phyloP scores from a whole-genome alignment of 208 protist genomes.

The Leishmania gerbilli region DNA sequence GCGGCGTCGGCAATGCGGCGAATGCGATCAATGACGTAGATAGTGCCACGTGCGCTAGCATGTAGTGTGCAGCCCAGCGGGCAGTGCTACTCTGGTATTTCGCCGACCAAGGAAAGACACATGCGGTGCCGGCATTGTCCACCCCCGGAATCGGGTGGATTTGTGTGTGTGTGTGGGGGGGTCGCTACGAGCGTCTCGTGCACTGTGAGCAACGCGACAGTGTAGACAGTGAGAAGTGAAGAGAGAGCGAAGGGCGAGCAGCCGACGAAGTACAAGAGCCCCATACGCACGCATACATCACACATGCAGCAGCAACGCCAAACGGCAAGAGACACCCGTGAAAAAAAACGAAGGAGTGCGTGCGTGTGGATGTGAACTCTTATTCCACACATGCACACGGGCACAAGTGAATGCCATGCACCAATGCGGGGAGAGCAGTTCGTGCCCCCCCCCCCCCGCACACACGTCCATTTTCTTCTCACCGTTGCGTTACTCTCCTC shows the following conservation, averaged over 20 bases:
- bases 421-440: background rate
- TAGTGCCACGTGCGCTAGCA: conserved; percentile 8
- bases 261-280: background rate
- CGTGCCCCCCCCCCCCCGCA: background rate
- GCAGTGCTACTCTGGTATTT: conserved; percentile 18
- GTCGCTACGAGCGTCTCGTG: background rate
- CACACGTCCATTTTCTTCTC: background rate
- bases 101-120: conserved; percentile 16
- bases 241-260: background rate
- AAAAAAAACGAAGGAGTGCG: background rate
- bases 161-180: background rate
- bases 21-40: conserved; percentile 27
- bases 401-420: background rate
- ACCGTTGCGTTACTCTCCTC: background rate
- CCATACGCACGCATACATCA: background rate
- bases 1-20: background rate
- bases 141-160: background rate
- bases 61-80: conserved; percentile 19
- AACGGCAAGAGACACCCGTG: background rate
- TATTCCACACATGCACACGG: background rate
- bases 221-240: background rate
- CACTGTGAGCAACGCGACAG: background rate
- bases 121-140: conserved; percentile 12
- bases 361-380: background rate
- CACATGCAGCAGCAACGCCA: background rate